Conservation (phyloP, 805 yeast species). For the Lachancea nothofagi region DNA sequence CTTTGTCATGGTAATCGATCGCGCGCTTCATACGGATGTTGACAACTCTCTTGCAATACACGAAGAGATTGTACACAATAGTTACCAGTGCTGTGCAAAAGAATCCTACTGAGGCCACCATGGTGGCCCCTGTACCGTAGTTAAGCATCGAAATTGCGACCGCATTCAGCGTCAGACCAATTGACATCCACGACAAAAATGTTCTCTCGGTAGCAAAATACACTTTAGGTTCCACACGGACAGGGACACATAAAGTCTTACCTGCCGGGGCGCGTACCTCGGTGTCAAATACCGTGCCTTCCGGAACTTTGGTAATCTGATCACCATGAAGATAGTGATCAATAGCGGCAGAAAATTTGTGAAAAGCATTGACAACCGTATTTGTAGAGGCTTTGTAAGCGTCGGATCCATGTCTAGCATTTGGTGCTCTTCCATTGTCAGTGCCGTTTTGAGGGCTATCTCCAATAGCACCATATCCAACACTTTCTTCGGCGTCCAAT, state of each 20-base stretch:
- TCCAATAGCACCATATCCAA: slow-evolving; percentile 43
- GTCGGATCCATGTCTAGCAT: too few relatives aligned
- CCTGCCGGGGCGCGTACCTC: slow-evolving; percentile 76
- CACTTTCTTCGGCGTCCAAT: slow-evolving; percentile 65
- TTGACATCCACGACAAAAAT: slow-evolving; percentile 86
- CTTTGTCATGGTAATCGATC: slow-evolving; percentile 75
- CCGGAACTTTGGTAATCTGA: slow-evolving; percentile 50
- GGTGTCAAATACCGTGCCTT: slow-evolving; percentile 57
- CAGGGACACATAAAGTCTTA: slow-evolving; percentile 84
- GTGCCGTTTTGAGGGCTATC: slow-evolving; percentile 7
- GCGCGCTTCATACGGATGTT: slow-evolving; percentile 80
- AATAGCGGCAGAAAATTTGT: slow-evolving; percentile 18
- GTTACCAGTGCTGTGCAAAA: slow-evolving; percentile 74
- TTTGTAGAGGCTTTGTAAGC: slow-evolving; percentile 20
- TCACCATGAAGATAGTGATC: slow-evolving; percentile 49
- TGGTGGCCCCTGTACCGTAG: slow-evolving; percentile 71
- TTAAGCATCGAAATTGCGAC: slow-evolving; percentile 82
- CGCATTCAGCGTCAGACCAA: slow-evolving; percentile 81
- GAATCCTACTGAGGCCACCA: slow-evolving; percentile 82
- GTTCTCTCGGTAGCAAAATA: slow-evolving; percentile 98
- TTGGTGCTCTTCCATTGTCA: slow-evolving; percentile 16
- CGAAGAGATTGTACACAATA: slow-evolving; percentile 62
- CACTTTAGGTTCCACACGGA: slow-evolving; percentile 97
- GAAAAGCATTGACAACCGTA: slow-evolving; percentile 19
- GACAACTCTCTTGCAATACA: slow-evolving; percentile 75